A percentile compares a stretch with the other conserved stretches of the same genome.
phyloP scores from a whole-genome alignment of 495 filamentous ascomycete genomes.

The Pyrenula aspistea region DNA sequence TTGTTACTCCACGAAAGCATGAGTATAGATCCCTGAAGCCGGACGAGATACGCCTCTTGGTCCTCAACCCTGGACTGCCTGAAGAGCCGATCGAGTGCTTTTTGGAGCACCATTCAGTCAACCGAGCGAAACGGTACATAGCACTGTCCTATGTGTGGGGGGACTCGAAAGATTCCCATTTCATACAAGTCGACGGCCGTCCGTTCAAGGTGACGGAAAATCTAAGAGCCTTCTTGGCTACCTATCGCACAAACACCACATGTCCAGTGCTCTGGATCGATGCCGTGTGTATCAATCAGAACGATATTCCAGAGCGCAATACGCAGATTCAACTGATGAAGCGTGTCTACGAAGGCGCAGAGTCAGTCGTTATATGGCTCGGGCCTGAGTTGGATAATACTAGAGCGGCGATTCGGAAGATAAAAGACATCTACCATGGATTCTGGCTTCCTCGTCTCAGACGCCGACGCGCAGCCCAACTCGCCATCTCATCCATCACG shows the following conservation, averaged over 20 bases:
- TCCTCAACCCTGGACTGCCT: neutral
- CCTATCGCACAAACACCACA: constrained; percentile 14
- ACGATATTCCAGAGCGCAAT: constrained; percentile 2
- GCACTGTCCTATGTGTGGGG: neutral
- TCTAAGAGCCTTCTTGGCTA: neutral
- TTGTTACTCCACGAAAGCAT: too few species aligned
- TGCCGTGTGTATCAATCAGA: constrained; percentile 1
- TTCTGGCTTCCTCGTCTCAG: constrained; percentile 16
- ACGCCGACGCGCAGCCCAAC: constrained; percentile 14
- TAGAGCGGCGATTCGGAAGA: constrained; percentile 17
- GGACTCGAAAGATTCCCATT: neutral
- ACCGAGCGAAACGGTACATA: neutral
- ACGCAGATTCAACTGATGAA: constrained; percentile 3
- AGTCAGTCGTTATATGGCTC: constrained; percentile 12
- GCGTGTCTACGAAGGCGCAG: constrained; percentile 11
- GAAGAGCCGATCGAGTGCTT: neutral
- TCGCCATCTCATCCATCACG: constrained; percentile 20
- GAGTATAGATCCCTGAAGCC: too few species aligned
- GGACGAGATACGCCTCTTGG: neutral
- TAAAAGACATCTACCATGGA: constrained; percentile 18
- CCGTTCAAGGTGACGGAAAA: neutral
- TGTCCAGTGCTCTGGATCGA: constrained; percentile 10
- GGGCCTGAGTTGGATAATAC: constrained; percentile 1
- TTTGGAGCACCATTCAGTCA: neutral
- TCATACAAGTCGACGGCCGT: neutral